Percentiles rank a stretch among this genome's conserved stretches.
phyloP scores from a whole-genome alignment of 116 monocot genomes.

The Iris pallida region DNA sequence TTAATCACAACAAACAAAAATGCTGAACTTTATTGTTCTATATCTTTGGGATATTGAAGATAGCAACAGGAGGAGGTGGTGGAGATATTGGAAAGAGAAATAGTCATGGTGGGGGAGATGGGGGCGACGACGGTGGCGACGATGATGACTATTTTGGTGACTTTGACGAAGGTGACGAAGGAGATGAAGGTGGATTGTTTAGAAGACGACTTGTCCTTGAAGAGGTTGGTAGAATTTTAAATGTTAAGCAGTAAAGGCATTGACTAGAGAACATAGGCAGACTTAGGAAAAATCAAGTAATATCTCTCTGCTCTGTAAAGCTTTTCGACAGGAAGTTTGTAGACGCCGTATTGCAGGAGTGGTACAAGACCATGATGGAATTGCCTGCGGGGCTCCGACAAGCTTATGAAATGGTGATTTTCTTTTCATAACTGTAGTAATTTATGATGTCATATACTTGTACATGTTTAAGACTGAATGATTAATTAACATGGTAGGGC shows the following conservation, averaged over 20 bases:
- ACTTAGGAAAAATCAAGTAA: too few species aligned
- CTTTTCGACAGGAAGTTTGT: constrained; percentile 92
- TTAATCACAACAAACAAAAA: too few species aligned
- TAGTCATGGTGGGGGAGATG: constrained; percentile 95
- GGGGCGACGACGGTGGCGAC: constrained; percentile 97
- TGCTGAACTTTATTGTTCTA: neutral
- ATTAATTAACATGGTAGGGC: constrained; percentile 36
- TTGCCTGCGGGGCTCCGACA: constrained; percentile 90
- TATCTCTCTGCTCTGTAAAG: constrained; percentile 19
- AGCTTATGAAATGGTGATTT: constrained; percentile 91
- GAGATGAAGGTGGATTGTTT: constrained; percentile 91
- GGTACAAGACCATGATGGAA: constrained; percentile 86
- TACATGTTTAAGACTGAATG: neutral
- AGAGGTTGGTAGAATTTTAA: constrained; percentile 53
- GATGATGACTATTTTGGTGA: constrained; percentile 99
- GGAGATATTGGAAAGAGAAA: constrained; percentile 98
- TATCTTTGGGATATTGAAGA: constrained; percentile 33
- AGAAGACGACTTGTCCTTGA: constrained; percentile 73
- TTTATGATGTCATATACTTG: neutral
- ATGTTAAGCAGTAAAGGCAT: neutral
- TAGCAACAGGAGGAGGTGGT: constrained; percentile 85
- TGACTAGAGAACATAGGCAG: too few species aligned
- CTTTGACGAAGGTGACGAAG: constrained; percentile 97
- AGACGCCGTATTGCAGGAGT: constrained; percentile 94
- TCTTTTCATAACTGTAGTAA: neutral